A percentile compares a stretch with the other conserved stretches of the same genome.
phyloP scores from a whole-genome alignment of 352 stramenopile genomes.

The Pythium sukuiense region DNA sequence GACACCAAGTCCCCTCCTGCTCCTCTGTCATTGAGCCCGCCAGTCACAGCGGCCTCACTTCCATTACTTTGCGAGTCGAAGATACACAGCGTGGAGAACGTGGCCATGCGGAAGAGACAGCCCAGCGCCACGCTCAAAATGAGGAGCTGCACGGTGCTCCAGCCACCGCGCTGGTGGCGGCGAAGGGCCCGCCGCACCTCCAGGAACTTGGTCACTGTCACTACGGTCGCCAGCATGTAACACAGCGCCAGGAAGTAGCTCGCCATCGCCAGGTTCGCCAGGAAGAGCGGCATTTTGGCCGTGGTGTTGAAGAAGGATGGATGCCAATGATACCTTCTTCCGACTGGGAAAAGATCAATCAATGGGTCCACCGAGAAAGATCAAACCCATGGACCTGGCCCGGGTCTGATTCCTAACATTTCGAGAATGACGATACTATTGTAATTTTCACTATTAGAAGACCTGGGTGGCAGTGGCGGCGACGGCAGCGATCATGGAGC shows the following conservation, averaged over 20 bases:
- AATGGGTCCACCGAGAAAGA: not conserved
- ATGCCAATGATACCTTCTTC: not conserved
- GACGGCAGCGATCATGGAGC: not conserved
- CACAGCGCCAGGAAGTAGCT: conserved; percentile 89
- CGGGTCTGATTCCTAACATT: not conserved
- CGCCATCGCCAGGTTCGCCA: conserved; percentile 86
- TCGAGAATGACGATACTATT: not conserved
- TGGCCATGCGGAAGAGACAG: conserved; percentile 84
- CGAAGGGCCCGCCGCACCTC: conserved; percentile 71
- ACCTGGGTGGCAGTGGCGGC: not conserved
- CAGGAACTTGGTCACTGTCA: conserved; percentile 76
- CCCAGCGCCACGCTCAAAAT: conserved; percentile 80
- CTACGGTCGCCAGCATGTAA: conserved; percentile 80
- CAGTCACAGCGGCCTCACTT: conserved; percentile 13
- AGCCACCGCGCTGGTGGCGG: conserved; percentile 63
- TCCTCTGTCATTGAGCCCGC: not conserved
- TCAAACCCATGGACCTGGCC: not conserved
- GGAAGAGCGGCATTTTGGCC: conserved; percentile 74
- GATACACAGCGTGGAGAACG: conserved; percentile 87
- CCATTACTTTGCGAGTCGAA: conserved; percentile 77
- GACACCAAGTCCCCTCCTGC: not conserved
- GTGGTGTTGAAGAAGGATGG: conserved; percentile 15
- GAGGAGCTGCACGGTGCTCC: conserved; percentile 82
- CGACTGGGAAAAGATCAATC: not conserved
- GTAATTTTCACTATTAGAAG: not conserved